Conservation (phyloP, 345 rosid genomes). For the Aethionema arabicum region DNA sequence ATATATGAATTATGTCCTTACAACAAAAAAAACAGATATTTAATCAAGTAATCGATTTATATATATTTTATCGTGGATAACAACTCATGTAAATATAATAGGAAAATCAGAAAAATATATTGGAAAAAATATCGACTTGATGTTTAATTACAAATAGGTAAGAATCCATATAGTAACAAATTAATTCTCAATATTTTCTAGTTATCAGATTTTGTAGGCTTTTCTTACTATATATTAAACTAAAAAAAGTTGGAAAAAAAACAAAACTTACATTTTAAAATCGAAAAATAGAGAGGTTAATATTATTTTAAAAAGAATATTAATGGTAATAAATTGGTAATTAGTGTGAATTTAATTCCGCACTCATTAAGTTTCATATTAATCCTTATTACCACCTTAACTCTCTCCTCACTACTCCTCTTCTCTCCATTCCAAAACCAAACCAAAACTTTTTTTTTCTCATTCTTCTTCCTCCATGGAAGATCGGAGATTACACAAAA, state of each 20-base stretch:
- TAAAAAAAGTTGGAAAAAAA: neutral
- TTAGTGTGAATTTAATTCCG: slow-evolving; percentile 28
- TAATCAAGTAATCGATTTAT: slow-evolving; percentile 10
- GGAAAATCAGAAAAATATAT: neutral
- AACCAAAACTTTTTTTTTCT: slow-evolving; percentile 4
- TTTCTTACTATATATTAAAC: neutral
- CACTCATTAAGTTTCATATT: slow-evolving; percentile 28
- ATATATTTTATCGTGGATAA: slow-evolving; percentile 9
- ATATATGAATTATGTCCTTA: neutral
- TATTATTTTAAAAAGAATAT: slow-evolving; percentile 11
- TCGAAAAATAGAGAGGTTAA: neutral
- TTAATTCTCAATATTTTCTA: slow-evolving; percentile 16
- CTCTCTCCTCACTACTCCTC: slow-evolving; percentile 29
- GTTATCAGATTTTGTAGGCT: slow-evolving; percentile 22
- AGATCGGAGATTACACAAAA: slow-evolving; percentile 30
- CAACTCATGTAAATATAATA: slow-evolving; percentile 7
- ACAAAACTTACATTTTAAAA: too few relatives aligned
- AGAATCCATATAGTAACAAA: slow-evolving; percentile 19
- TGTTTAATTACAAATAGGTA: slow-evolving; percentile 26
- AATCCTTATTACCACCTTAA: slow-evolving; percentile 26
- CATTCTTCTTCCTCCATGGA: slow-evolving; percentile 25
- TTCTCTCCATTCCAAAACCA: slow-evolving; percentile 15
- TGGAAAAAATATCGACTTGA: slow-evolving; percentile 21
- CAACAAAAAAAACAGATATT: slow-evolving; percentile 23
- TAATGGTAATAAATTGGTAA: slow-evolving; percentile 28